A percentile compares a stretch with the other conserved stretches of the same genome.
phyloP scores from a whole-genome alignment of 805 yeast genomes.

The Candida tammaniensis region DNA sequence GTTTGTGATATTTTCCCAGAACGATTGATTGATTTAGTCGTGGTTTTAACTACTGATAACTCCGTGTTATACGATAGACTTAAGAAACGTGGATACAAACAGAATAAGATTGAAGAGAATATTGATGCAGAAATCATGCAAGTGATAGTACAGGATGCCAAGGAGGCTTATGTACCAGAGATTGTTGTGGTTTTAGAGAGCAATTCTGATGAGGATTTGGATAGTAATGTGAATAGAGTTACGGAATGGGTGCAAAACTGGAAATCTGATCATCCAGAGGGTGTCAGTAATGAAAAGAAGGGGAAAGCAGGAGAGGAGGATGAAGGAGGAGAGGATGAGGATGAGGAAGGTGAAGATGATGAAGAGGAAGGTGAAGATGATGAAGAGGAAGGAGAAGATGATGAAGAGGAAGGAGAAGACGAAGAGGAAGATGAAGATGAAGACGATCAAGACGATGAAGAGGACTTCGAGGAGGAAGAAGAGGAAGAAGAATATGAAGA shows the following conservation, averaged over 20 bases:
- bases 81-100: conserved; percentile 71
- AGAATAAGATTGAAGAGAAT: conserved; percentile 83
- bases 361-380: conserved; percentile 5
- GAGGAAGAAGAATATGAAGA: conserved; percentile 13
- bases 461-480: conserved; percentile 16
- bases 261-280: conserved; percentile 50
- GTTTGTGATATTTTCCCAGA: conserved; percentile 96
- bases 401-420: conserved; percentile 12
- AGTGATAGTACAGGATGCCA: conserved; percentile 81
- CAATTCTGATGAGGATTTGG: conserved; percentile 72
- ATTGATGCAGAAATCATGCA: conserved; percentile 97
- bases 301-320: conserved; percentile 14
- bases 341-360: conserved; percentile 12
- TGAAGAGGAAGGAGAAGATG: conserved; percentile 8
- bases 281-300: conserved; percentile 30
- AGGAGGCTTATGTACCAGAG: conserved; percentile 73
- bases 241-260: conserved; percentile 73
- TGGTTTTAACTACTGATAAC: conserved; percentile 81
- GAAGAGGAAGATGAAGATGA: conserved; percentile 12
- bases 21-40: conserved; percentile 84
- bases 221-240: conserved; percentile 76
- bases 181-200: conserved; percentile 80
- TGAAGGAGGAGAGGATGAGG: conserved; percentile 13
- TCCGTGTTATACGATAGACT: conserved; percentile 71
- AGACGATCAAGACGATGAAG: conserved; percentile 15